phyloP scores from a whole-genome alignment of 1,284 basidiomycete genomes.

The Microstroma glucosiphilum region DNA sequence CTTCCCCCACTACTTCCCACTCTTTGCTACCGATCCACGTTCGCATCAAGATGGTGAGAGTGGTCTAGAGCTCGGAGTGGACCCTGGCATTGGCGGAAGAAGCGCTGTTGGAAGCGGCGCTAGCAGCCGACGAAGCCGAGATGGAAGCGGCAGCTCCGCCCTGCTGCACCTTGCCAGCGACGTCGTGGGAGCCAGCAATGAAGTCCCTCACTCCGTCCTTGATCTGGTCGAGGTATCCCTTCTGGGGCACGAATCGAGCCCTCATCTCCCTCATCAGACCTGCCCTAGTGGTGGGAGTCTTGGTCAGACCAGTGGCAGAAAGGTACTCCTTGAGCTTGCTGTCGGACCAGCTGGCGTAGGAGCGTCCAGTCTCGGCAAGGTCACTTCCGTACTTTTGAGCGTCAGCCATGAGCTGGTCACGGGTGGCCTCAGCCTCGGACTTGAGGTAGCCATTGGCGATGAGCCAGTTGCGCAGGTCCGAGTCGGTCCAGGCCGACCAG shows the following conservation, averaged over 20 bases:
- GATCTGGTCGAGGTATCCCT: constrained; percentile 31
- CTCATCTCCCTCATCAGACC: constrained; percentile 45
- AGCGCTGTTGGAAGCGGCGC: background rate
- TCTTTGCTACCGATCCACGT: no score
- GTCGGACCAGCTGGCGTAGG: constrained; percentile 46
- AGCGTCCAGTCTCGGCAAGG: constrained; percentile 26
- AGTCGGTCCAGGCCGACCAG: constrained; percentile 5
- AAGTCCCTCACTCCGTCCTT: constrained; percentile 40
- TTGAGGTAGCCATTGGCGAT: constrained; percentile 38
- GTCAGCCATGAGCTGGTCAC: constrained; percentile 37
- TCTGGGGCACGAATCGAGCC: constrained; percentile 39
- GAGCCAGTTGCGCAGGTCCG: constrained; percentile 40
- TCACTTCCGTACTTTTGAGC: constrained; percentile 35
- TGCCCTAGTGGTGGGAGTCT: constrained; percentile 37
- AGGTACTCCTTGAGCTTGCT: constrained; percentile 41
- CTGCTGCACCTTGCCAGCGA: constrained; percentile 26
- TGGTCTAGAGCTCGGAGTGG: background rate
- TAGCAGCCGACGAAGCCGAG: background rate
- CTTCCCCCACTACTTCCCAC: no score
- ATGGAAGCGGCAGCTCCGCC: background rate
- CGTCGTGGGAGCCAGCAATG: constrained; percentile 37
- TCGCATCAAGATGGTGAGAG: no score
- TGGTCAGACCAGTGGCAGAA: constrained; percentile 28
- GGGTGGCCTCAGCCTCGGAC: constrained; percentile 32
- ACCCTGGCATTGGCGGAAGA: background rate